These are phyloP conservation scores for Pachyrhizus erosus DNA, from an alignment of 306 rosid species.

Conservation along the genomic window DNA sequence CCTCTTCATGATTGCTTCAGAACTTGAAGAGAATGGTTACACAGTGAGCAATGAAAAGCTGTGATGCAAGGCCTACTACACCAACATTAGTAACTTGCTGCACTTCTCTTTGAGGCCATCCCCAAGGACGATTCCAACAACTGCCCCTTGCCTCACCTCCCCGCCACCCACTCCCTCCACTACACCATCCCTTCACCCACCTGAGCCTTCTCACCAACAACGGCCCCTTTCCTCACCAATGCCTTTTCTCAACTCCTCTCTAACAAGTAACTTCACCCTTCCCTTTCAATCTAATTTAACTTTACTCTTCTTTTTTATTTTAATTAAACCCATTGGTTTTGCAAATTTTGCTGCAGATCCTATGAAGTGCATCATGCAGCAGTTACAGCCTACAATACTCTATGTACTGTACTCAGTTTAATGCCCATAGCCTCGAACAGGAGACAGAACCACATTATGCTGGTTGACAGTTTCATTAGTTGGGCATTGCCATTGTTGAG, in stretches of 20 bases:
- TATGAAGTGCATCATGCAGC: conserved; percentile 72
- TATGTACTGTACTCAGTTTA: conserved; percentile 65
- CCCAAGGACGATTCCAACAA: conserved; percentile 65
- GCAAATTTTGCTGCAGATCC: conserved; percentile 50
- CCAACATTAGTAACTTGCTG: conserved; percentile 80
- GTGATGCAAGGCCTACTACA: conserved; percentile 75
- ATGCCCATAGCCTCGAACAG: conserved; percentile 57
- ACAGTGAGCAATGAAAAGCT: background rate
- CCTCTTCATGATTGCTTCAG: background rate
- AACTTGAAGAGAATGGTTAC: no score
- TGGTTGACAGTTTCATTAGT: conserved; percentile 83
- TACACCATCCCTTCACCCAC: conserved; percentile 75
- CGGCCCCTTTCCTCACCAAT: conserved; percentile 74
- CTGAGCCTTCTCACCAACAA: conserved; percentile 82
- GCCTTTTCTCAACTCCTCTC: conserved; percentile 84
- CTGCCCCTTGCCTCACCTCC: conserved; percentile 68
- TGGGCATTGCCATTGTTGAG: conserved; percentile 87
- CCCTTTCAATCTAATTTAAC: background rate
- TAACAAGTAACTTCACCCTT: conserved; percentile 56
- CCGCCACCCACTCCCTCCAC: conserved; percentile 79
- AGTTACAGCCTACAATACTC: conserved; percentile 71
- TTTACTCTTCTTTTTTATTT: background rate
- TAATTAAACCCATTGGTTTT: background rate
- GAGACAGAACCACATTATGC: conserved; percentile 77
- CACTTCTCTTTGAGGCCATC: conserved; percentile 78